These are phyloP conservation scores for Plasmodium fragile DNA, from an alignment of 169 alveolate genomes.

Conservation along the genomic window DNA sequence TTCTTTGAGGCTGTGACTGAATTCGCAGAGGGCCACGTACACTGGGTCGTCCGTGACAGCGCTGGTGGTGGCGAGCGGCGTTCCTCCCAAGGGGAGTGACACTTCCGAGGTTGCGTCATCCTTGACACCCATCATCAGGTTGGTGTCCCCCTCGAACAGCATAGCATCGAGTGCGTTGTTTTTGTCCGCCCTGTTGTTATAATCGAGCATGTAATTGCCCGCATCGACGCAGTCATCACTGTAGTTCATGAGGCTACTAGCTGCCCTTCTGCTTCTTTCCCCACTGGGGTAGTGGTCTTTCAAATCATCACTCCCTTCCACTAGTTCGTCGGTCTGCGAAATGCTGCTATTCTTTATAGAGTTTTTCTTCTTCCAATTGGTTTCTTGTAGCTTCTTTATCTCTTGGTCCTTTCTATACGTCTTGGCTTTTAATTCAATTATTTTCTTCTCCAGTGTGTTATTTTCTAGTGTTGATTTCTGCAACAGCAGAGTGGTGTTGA, in stretches of 20 bases:
- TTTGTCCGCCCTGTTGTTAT: conserved; percentile 26
- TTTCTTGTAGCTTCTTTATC: conserved; percentile 59
- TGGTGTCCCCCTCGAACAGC: not conserved
- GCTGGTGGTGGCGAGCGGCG: not conserved
- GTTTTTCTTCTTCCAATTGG: conserved; percentile 15
- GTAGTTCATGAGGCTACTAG: not conserved
- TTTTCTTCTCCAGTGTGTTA: conserved; percentile 42
- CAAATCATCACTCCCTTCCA: conserved; percentile 1
- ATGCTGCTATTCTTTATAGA: conserved; percentile 1
- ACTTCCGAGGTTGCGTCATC: not conserved
- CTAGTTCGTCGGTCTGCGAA: not conserved
- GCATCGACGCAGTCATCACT: not conserved
- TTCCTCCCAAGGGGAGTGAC: not conserved
- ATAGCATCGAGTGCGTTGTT: conserved; percentile 1
- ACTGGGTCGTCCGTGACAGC: conserved; percentile 29
- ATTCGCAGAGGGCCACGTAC: conserved; percentile 25
- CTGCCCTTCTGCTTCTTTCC: not conserved
- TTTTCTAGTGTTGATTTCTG: conserved; percentile 69
- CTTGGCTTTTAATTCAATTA: conserved; percentile 48
- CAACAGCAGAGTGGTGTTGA: conserved; percentile 43
- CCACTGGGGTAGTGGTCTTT: not conserved
- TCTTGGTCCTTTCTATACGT: conserved; percentile 67
- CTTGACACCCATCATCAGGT: not conserved
- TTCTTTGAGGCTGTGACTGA: conserved; percentile 15
- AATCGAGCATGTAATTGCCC: not conserved